Evolutionary conservation across 2,329 filamentous ascomycete species (phyloP).

Genomic region (Aspergillus sp.): DNA sequence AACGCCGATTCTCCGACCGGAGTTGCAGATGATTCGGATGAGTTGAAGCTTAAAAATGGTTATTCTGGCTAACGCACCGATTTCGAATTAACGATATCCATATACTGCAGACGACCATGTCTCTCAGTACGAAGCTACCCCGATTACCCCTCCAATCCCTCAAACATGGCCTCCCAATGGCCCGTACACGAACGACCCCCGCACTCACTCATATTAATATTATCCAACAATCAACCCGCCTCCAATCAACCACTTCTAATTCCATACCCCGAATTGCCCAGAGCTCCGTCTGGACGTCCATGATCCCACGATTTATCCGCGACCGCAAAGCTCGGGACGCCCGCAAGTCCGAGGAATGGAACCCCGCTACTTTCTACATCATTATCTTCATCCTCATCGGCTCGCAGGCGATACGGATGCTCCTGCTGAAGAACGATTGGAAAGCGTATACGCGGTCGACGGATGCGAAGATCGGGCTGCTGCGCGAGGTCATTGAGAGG

Average conservation of each 20-base stretch:
- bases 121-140: conserved; percentile 9
- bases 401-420: conserved; percentile 90
- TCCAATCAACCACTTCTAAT: conserved; percentile 14
- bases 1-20: not conserved
- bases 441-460: conserved; percentile 64
- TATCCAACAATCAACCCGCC: conserved; percentile 10
- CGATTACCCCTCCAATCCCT: conserved; percentile 1
- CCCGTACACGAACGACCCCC: conserved; percentile 1
- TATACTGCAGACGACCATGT: conserved; percentile 1
- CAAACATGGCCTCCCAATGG: not conserved
- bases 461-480: conserved; percentile 65
- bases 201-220: not conserved
- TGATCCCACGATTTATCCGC: conserved; percentile 55
- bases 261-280: conserved; percentile 46
- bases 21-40: not conserved
- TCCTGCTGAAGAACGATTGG: conserved; percentile 69
- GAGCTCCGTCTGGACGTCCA: conserved; percentile 58
- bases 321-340: conserved; percentile 27
- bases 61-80: too few relatives aligned
- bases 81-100: not conserved
- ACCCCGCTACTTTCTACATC: conserved; percentile 75
- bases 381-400: conserved; percentile 79
- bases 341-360: conserved; percentile 58
- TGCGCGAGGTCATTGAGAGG: conserved; percentile 56
- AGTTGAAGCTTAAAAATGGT: not conserved